Conservation (phyloP, 768 basidiomycete species). For the Boletellus ananas region DNA sequence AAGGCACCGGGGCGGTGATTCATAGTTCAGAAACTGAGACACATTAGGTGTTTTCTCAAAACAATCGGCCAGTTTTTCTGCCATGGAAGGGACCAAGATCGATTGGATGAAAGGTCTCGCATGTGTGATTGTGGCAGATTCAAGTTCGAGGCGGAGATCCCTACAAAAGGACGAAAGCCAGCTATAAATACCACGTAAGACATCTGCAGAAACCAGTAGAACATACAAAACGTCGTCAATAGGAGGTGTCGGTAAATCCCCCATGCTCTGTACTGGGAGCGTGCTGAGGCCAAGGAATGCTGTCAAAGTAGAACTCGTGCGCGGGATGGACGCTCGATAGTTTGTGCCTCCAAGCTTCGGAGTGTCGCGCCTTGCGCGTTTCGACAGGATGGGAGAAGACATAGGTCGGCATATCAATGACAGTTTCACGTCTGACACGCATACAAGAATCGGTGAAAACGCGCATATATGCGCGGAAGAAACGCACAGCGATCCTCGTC, state of each 20-base stretch:
- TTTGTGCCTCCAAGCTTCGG: conserved; percentile 35
- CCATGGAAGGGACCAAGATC: conserved; percentile 16
- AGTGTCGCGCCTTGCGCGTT: conserved; percentile 44
- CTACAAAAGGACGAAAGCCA: conserved; percentile 16
- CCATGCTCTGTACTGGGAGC: conserved; percentile 30
- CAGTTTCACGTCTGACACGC: conserved; percentile 23
- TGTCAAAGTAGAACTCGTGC: conserved; percentile 19
- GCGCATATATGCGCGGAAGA: conserved; percentile 16
- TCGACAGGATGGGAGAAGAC: conserved; percentile 42
- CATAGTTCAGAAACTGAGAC: conserved; percentile 29
- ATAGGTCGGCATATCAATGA: conserved; percentile 33
- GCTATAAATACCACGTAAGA: background rate
- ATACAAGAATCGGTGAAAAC: background rate
- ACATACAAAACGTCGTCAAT: conserved; percentile 42
- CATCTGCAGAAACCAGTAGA: background rate
- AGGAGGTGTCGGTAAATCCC: conserved; percentile 29
- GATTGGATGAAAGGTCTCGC: conserved; percentile 29
- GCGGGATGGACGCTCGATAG: conserved; percentile 26
- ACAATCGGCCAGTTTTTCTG: conserved; percentile 9
- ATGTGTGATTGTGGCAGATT: conserved; percentile 21
- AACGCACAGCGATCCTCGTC: conserved; percentile 35
- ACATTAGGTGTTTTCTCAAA: conserved; percentile 16
- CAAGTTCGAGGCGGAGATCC: conserved; percentile 31
- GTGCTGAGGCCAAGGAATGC: conserved; percentile 20
- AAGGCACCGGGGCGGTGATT: conserved; percentile 25